Percentiles rank a stretch among this genome's conserved stretches.
These are phyloP conservation scores for Hyphopichia khmerensis DNA, from an alignment of 1,139 yeast species.

Conservation along the genomic window DNA sequence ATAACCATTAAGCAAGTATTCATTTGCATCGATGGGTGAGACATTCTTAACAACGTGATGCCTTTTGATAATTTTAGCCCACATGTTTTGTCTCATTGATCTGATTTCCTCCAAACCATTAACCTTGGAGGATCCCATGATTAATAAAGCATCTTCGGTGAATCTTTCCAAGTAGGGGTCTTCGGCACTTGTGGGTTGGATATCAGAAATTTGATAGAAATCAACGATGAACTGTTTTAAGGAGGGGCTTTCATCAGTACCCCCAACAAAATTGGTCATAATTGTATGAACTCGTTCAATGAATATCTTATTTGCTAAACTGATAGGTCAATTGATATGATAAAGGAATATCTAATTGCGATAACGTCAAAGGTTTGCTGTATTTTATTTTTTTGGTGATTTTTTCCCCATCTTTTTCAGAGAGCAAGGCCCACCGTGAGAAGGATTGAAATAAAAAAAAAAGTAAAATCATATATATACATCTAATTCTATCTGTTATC, in stretches of 20 bases:
- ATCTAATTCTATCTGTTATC: too few species aligned
- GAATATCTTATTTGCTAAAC: too few species aligned
- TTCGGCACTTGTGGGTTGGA: constrained; percentile 14
- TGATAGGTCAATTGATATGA: too few species aligned
- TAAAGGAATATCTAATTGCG: too few species aligned
- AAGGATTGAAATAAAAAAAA: too few species aligned
- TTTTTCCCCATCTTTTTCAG: too few species aligned
- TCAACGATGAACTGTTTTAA: constrained; percentile 11
- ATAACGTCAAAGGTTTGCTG: too few species aligned
- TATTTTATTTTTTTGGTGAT: too few species aligned
- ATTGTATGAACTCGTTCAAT: too few species aligned
- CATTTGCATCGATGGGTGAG: constrained; percentile 10
- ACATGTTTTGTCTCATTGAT: constrained; percentile 18
- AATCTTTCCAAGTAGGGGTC: constrained; percentile 19
- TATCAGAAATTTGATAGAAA: constrained; percentile 20
- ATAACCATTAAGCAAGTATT: constrained; percentile 17
- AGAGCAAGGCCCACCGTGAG: too few species aligned
- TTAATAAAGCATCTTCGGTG: constrained; percentile 13
- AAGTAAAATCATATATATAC: too few species aligned
- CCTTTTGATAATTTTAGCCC: constrained; percentile 19
- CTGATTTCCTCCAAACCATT: constrained; percentile 13
- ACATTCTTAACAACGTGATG: constrained; percentile 21
- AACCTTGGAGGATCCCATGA: constrained; percentile 15
- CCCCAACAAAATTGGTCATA: neutral
- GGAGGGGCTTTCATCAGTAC: neutral